Base-by-base conservation (phyloP, 352 stramenopile species). In the Globisporangium mamillatum region DNA sequence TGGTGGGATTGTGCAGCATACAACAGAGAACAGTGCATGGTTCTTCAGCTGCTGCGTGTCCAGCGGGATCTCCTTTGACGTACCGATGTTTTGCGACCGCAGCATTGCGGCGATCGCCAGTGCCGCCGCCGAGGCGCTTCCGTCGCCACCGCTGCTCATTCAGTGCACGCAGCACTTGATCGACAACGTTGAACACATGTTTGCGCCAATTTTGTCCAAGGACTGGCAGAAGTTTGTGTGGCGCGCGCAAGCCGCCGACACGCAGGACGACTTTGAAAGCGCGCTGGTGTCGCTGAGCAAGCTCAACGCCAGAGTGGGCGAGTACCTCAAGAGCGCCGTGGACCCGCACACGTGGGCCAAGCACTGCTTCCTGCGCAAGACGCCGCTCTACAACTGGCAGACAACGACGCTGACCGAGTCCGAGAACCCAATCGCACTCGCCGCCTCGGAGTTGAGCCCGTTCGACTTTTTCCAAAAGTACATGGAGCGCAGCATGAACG, bases 401-500 rank as follows among this genome's bases (percentile, higher is more conserved):
- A 82, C 59, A 8, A 66, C 72, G 61, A 72, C 77, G 34, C 20
- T 61, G 20, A 62, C 61, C 8, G 66, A 79, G 34, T 71, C 76
- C 27, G 68, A 66, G 56, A 61, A 61, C 6, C 58, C 69, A 16
- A 66, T 65, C 3, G 2, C 38, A 4, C 60, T 70, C 44, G 55
- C 72, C 25, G 69, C 65, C 12, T 57, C 64, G 6, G 68, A 74
- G 24, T 46, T 73, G 25, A 63, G 70, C 1, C 73, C 77, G 3
- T 80, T 84, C 34, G 73, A 80, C 27, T 81, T 84, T 18, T 84
- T 82, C 46, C 75, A 80, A 41, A 55, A 64, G 4, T 84, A 81
- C 52, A 81, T 84, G 73, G 75, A 84, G 69, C 75, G 75, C 53
- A 73, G 66, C 25, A 82, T 82, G 77, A 64, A 70, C 4, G 62